Percentiles rank a stretch among this genome's conserved stretches.
Conservation (phyloP, 2,329 filamentous ascomycete genomes). For the Trichoderma sp. region DNA sequence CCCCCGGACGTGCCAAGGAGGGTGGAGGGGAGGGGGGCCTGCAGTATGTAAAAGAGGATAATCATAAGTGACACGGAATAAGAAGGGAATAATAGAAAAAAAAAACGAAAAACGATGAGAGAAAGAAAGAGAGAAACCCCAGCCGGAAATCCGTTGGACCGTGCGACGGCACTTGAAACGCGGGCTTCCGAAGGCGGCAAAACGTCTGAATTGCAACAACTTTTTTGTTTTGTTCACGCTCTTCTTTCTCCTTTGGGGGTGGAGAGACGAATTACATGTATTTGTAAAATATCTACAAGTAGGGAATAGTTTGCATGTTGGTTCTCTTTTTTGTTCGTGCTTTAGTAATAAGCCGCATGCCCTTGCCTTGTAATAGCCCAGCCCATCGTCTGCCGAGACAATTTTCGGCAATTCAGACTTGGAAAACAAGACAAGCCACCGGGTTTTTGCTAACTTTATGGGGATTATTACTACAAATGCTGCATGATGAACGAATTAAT, state of each 20-base stretch:
- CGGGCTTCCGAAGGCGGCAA: background rate
- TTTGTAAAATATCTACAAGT: background rate
- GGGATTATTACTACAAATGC: background rate
- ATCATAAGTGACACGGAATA: background rate
- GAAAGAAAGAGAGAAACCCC: background rate
- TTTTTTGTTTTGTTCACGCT: background rate
- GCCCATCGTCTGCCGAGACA: background rate
- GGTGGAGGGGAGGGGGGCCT: too few species aligned
- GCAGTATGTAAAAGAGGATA: too few species aligned
- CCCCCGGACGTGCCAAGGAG: background rate
- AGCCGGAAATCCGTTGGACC: background rate
- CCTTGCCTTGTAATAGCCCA: too few species aligned
- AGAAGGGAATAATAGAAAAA: background rate
- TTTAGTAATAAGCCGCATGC: background rate
- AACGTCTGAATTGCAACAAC: background rate
- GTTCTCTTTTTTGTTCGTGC: background rate
- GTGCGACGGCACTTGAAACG: slow-evolving; percentile 16
- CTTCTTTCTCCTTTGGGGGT: background rate
- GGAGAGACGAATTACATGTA: background rate
- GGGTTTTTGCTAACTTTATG: too few species aligned
- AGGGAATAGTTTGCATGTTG: background rate
- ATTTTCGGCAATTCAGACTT: background rate
- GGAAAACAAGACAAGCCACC: background rate
- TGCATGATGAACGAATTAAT: too few species aligned
- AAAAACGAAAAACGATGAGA: background rate